Evolutionary conservation across 2,329 filamentous ascomycete genomes (phyloP).

Genomic region (Diplodia intermedia): DNA sequence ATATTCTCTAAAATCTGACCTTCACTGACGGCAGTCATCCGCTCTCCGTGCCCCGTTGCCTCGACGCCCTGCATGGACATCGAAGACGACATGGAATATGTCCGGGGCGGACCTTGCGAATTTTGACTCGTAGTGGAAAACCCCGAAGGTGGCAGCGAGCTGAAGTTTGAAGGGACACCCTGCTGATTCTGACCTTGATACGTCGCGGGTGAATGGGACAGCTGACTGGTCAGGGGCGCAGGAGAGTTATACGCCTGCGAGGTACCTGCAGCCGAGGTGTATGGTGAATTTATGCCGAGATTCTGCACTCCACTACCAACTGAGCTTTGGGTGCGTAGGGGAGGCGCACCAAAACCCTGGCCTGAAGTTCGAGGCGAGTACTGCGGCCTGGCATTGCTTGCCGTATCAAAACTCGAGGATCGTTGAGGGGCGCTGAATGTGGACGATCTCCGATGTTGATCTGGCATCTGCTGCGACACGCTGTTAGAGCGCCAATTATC

Average conservation of each 20-base stretch:
- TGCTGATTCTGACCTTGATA: constrained; percentile 67
- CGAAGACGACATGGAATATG: constrained; percentile 14
- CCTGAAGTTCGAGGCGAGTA: constrained; percentile 48
- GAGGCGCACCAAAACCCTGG: constrained; percentile 45
- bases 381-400: constrained; percentile 42
- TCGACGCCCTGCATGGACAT: constrained; percentile 47
- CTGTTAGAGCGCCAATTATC: constrained; percentile 43
- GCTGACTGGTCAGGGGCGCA: constrained; percentile 53
- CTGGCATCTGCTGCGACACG: constrained; percentile 32
- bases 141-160: constrained; percentile 65
- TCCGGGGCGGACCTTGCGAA: constrained; percentile 36
- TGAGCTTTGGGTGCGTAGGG: constrained; percentile 46
- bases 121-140: constrained; percentile 49
- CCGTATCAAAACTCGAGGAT: constrained; percentile 44
- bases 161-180: constrained; percentile 66
- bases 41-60: constrained; percentile 44
- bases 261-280: constrained; percentile 50
- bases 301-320: constrained; percentile 26
- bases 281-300: constrained; percentile 45
- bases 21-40: constrained; percentile 48
- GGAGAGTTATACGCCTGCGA: constrained; percentile 56
- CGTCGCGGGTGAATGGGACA: constrained; percentile 46
- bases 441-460: constrained; percentile 36
- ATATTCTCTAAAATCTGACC: constrained; percentile 53
- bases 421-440: constrained; percentile 48